Percentiles rank a stretch among this genome's conserved stretches.
Conservation (phyloP, 495 filamentous ascomycete genomes). For the Penicillium longicatenatum region DNA sequence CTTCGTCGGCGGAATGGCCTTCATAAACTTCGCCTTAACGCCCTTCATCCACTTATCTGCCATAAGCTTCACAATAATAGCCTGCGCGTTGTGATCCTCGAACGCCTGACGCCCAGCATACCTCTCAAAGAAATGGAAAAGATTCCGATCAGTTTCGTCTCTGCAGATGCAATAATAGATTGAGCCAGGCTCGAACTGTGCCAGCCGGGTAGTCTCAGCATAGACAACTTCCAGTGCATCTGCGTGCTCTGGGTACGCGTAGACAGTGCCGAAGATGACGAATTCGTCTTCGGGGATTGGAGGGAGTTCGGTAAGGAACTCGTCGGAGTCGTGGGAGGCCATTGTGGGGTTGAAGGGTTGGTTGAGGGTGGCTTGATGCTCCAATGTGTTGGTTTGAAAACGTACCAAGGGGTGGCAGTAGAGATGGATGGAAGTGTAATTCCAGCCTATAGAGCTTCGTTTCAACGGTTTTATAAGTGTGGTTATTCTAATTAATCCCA, state of each 20-base stretch:
- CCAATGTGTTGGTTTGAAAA: not conserved
- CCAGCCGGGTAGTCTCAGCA: constrained; percentile 32
- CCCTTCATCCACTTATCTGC: constrained; percentile 26
- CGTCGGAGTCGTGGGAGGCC: constrained; percentile 1
- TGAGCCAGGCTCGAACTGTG: constrained; percentile 32
- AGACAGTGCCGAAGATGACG: constrained; percentile 30
- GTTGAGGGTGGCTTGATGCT: not conserved
- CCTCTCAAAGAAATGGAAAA: constrained; percentile 43
- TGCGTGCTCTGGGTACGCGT: constrained; percentile 37
- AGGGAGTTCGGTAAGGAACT: constrained; percentile 11
- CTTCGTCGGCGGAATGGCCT: constrained; percentile 3
- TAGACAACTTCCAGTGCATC: constrained; percentile 37
- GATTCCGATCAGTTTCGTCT: constrained; percentile 25
- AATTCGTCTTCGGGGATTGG: constrained; percentile 28
- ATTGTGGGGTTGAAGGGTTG: not conserved
- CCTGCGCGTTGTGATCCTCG: constrained; percentile 33
- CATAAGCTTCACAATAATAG: constrained; percentile 35
- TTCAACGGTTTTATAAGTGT: too few species aligned
- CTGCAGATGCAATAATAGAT: constrained; percentile 36
- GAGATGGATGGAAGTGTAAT: not conserved
- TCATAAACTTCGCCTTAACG: constrained; percentile 31
- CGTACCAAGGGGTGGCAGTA: not conserved
- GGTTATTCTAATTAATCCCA: not conserved
- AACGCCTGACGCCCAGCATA: constrained; percentile 32
- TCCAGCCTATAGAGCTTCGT: not conserved